Evolutionary conservation across 768 basidiomycete genomes (phyloP), one percentile per base, ranked within the genome.

Genomic region (Pisolithus tinctorius): DNA sequence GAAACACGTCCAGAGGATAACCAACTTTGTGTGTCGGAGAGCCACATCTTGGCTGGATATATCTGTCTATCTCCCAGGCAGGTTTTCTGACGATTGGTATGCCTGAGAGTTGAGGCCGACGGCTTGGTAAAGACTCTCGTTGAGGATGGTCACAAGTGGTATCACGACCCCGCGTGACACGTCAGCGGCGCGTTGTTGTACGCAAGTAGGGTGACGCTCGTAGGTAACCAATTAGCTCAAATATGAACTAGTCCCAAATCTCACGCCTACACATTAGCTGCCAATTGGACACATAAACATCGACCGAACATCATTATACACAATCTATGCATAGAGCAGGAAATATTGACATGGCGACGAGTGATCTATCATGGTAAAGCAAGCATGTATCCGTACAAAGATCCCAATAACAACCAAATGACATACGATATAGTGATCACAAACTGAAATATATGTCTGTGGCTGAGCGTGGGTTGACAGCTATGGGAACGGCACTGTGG

Each of bases 1-100:
- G 44, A 23, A 36, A 43, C 41, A 11, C 49, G 31, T 25, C 25
- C 29, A 6, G 6, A 30, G 39, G 20, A 29, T 34, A 8, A 62
- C 66, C 6, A 20, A 70, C 63, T 82, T 64, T 82, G 80, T 40
- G 71, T 69, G 56, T 82, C 80, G 52, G 78, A 74, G 44, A 79
- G 64, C 77, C 77, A 79, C 77, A 79, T 79, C 25, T 40, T 49
- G 49, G 11, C 20, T 44, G 7, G 36, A 16, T 29, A 50, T 51
- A 52, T 23, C 48, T 52, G 56, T 54, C 31, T 29, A 13, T 41
- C 25, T 25, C 17, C 5, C 13, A 11, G 34, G 34, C 1, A 11
- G 10, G 11, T 9, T 34, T 34, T 34, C 31, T 34, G 34, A 13
- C 34, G 34, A 34, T 34, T 13, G 34, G 34, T 14, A 34, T 34